Conservation (phyloP, 75 land plant genomes). For the Larix kaempferi region DNA sequence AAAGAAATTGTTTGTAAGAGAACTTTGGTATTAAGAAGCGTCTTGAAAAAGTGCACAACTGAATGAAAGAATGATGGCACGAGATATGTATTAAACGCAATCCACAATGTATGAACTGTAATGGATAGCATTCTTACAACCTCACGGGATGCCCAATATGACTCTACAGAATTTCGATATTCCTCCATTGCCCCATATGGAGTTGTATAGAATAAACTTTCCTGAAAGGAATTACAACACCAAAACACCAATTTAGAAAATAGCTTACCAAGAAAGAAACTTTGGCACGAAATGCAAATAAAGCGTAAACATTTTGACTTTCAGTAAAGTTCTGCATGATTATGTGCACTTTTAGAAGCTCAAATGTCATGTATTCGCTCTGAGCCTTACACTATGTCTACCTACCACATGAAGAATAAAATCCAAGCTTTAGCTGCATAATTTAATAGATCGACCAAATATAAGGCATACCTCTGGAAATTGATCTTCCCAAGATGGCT, state of each 20-base stretch:
- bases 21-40: neutral
- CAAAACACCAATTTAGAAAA: conserved; percentile 2
- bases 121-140: conserved; percentile 14
- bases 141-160: conserved; percentile 40
- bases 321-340: neutral
- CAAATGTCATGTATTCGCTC: neutral
- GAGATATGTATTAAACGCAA: neutral
- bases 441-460: neutral
- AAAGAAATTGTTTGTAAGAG: neutral
- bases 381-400: neutral
- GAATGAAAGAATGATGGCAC: neutral
- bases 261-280: neutral
- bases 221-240: conserved; percentile 38
- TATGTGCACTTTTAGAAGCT: neutral
- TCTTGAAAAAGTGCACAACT: neutral
- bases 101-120: neutral
- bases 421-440: neutral
- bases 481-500: conserved; percentile 56
- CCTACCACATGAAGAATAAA: neutral
- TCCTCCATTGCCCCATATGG: conserved; percentile 69
- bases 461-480: conserved; percentile 58
- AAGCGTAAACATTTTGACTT: neutral
- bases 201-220: conserved; percentile 66
- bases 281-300: neutral
- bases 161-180: conserved; percentile 68